Base-by-base conservation (phyloP, 2,329 filamentous ascomycete species). In the Trichoderma sp. region DNA sequence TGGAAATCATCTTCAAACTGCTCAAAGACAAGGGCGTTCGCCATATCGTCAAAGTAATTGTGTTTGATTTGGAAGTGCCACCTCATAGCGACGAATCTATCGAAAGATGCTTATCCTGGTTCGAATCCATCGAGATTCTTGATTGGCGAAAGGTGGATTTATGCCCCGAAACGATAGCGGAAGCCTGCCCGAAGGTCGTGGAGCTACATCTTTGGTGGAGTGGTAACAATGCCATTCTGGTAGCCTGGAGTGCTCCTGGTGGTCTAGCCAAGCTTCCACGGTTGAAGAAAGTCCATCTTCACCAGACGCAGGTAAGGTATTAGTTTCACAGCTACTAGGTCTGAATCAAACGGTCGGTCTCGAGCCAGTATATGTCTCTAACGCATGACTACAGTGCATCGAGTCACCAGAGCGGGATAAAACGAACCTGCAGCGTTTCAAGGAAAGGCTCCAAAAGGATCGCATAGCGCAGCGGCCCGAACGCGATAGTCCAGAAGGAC, bases 51-150 rank as follows among this genome's bases (percentile, higher is more conserved):
- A 55, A 55, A 30, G 51, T 55, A 5, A 30, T 39, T 34, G 26
- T 55, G 5, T 55, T 28, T 5, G 51, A 55, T 19, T 28, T 19
- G 14, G 51, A 55, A 19, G 28, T 17, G n/a, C 51, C 51, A 24
- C 28, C 51, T 15, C 51, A 55, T n/a, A 55, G 51, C 51, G 51
- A 55, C 30, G 51, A 55, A 24, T 55, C 51, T 14, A 55, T 55
- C n/a, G 51, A 55, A 19, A 55, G n/a, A 15, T 28, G 24, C n/a
- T 24, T 55, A 1, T 14, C 5, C 5, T 9, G n/a, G 17, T 55
- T 55, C 34, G 12, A 55, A 9, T 44, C 43, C 1, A 34, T 55
- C 7, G 51, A 55, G 51, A 55, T 55, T 1, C 51, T 55, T 7
- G 51, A 55, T n/a, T 55, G 51, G 51, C 24, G 51, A 30, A 55